Evolutionary conservation across 257 asterid species (phyloP), one percentile per base, ranked within the genome.

Genomic region (Nemophila menziesii): DNA sequence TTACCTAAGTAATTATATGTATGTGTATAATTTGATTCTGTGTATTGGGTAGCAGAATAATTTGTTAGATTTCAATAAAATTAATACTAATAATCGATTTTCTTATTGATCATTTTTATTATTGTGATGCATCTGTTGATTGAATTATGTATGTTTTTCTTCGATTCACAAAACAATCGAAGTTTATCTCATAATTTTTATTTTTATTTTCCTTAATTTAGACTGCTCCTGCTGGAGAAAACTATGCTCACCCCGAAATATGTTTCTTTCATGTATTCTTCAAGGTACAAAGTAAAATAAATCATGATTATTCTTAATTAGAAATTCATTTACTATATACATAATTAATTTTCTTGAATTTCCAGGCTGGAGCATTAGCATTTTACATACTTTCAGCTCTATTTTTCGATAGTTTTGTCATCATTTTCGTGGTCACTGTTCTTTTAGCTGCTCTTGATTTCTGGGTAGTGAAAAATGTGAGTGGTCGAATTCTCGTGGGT

Each of bases 381-480:
- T 87, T 87, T 68, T 87, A 87, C 62, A 83, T 87, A 41, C 93
- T 87, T 48, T 87, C 97, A 49, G 83, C 97, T 49, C 65, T 87
- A 44, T 87, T 87, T 65, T 60, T 87, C 29, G 62, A 80, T 64
- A 87, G 75, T 59, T 87, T 87, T 65, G 95, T 87, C 73, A 80
- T 87, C 70, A 75, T 87, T 43, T 87, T 87, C 52, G 97, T 87
- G 75, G 62, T 75, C 53, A 87, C 97, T 15, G 97, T 87, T 26
- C 86, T 87, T 61, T 68, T 83, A 56, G 72, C 93, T 52, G 95
- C 97, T 46, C 92, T 87, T 48, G 97, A 87, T 60, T 87, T 87
- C 59, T 87, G 97, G 97, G 97, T 87, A 26, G 95, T 87, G 45
- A 87, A 87, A 73, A 87, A 87, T 65, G 95, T 87, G 43, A 87